A percentile compares a stretch with the other conserved stretches of the same genome.
These are phyloP conservation scores for Pythium utonaiense DNA, from an alignment of 352 stramenopile species.

Conservation along the genomic window DNA sequence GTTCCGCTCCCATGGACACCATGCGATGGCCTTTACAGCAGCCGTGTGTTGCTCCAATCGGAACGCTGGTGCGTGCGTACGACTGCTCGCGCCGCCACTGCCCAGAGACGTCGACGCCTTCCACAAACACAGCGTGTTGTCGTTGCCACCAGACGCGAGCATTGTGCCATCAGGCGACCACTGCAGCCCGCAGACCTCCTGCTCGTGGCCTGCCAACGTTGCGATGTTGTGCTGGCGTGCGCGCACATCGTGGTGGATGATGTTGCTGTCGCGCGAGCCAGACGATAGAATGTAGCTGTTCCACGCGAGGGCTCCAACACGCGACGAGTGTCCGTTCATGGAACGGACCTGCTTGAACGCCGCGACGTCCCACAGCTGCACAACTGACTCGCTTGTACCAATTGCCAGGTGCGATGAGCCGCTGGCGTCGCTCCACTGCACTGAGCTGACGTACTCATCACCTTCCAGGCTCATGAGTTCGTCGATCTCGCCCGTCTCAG, in stretches of 20 bases:
- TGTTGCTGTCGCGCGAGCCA: constrained; percentile 92
- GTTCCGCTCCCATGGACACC: constrained; percentile 98
- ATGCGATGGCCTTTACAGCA: constrained; percentile 98
- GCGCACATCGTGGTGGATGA: constrained; percentile 85
- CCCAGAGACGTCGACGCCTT: constrained; percentile 85
- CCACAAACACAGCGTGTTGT: constrained; percentile 97
- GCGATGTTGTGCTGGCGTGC: constrained; percentile 83
- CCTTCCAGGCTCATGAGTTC: constrained; percentile 90
- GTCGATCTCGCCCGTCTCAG: constrained; percentile 93
- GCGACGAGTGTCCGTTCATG: constrained; percentile 90
- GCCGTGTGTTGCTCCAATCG: constrained; percentile 95
- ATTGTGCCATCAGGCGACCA: constrained; percentile 96
- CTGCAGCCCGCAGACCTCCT: constrained; percentile 97
- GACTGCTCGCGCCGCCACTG: constrained; percentile 27
- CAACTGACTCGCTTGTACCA: constrained; percentile 91
- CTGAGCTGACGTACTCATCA: constrained; percentile 95
- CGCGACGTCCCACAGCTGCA: constrained; percentile 97
- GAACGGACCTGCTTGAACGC: constrained; percentile 90
- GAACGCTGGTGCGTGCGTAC: constrained; percentile 59
- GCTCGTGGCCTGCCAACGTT: constrained; percentile 91
- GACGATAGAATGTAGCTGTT: constrained; percentile 93
- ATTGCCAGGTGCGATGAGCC: constrained; percentile 90
- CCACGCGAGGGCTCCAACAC: constrained; percentile 95
- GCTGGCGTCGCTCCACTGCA: constrained; percentile 93
- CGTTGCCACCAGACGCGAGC: constrained; percentile 96